Percentiles rank a stretch among this genome's conserved stretches.
Evolutionary conservation across 441 rosid species (phyloP).

Genomic region (Theobroma grandiflorum): DNA sequence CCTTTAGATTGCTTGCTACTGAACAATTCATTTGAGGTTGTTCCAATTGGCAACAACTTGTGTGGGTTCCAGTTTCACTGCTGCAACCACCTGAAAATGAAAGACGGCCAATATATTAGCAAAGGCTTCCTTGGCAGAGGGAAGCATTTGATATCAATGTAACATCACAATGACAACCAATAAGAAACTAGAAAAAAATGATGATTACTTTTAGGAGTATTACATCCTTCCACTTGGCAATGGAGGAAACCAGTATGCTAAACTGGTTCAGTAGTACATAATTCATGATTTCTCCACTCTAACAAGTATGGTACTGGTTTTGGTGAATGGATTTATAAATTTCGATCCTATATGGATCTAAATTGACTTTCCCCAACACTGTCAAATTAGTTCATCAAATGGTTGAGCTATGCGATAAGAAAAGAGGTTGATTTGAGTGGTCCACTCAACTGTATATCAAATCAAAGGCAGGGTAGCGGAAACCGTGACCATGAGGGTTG

Average conservation of each 20-base stretch:
- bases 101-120: not conserved
- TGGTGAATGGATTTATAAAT: too few species aligned
- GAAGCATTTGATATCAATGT: not conserved
- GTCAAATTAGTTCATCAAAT: not conserved
- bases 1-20: slow-evolving; percentile 20
- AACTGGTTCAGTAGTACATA: too few species aligned
- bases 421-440: not conserved
- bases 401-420: not conserved
- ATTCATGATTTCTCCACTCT: too few species aligned
- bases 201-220: too few species aligned
- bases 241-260: too few species aligned
- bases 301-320: too few species aligned
- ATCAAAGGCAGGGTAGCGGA: not conserved
- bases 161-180: not conserved
- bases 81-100: slow-evolving; percentile 53
- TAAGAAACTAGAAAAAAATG: too few species aligned
- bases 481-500: not conserved
- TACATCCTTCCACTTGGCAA: too few species aligned
- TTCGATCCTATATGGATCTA: too few species aligned
- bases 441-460: not conserved
- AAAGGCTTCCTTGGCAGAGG: not conserved
- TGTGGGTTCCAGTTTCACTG: slow-evolving; percentile 39
- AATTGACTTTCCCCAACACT: too few species aligned
- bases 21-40: slow-evolving; percentile 29
- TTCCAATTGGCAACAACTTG: slow-evolving; percentile 32